phyloP scores from a whole-genome alignment of 345 rosid genomes.

The Populus pruinosa region DNA sequence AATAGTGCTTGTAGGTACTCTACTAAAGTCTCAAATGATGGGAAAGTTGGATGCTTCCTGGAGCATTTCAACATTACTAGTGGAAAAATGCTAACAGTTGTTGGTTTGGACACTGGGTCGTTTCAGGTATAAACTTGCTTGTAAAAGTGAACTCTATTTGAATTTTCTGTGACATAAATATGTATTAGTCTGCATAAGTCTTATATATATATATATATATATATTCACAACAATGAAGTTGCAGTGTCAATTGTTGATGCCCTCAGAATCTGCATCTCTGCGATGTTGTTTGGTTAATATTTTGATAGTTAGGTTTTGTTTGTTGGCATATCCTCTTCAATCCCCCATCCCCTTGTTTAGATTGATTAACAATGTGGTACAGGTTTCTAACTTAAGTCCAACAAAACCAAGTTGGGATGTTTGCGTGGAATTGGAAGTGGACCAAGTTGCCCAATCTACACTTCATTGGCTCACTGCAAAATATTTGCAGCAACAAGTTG shows the following conservation, averaged over 20 bases:
- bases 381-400: not conserved
- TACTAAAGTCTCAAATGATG: constrained; percentile 35
- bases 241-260: not conserved
- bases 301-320: not conserved
- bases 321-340: not conserved
- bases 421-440: not conserved
- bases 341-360: not conserved
- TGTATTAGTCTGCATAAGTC: not conserved
- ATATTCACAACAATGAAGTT: not conserved
- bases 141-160: not conserved
- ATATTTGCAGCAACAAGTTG: not conserved
- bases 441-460: not conserved
- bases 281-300: not conserved
- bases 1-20: constrained; percentile 50
- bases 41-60: constrained; percentile 30
- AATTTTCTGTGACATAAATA: not conserved
- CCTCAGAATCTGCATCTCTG: not conserved
- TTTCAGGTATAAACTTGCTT: constrained; percentile 31
- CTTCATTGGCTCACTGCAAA: not conserved
- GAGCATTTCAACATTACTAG: constrained; percentile 38
- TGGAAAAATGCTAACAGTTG: constrained; percentile 46
- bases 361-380: not conserved
- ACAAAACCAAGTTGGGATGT: not conserved
- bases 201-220: not conserved
- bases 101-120: constrained; percentile 41